These are phyloP conservation scores for Leccinum pachyderme DNA, from an alignment of 1,284 basidiomycete species.

Conservation along the genomic window DNA sequence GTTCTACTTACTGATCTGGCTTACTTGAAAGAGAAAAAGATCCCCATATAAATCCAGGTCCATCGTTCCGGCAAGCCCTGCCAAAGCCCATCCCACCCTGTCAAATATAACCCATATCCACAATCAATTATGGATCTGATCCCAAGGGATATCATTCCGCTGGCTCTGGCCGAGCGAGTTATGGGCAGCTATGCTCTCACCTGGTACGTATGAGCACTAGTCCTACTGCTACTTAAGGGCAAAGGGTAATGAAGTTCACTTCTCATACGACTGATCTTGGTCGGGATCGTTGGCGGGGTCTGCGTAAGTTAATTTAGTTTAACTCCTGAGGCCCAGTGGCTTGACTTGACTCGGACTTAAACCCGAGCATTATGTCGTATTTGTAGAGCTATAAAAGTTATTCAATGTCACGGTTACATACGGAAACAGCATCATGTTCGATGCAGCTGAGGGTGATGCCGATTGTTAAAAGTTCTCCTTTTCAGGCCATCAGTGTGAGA, in stretches of 20 bases:
- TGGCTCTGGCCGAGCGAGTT: constrained; percentile 55
- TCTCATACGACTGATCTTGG: constrained; percentile 39
- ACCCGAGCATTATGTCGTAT: background rate
- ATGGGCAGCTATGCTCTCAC: constrained; percentile 69
- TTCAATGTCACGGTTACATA: constrained; percentile 43
- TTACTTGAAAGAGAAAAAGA: background rate
- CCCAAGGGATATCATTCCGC: constrained; percentile 70
- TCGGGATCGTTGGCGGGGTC: constrained; percentile 47
- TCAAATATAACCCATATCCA: constrained; percentile 11
- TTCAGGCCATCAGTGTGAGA: too few species aligned
- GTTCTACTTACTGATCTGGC: background rate
- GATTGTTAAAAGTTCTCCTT: constrained; percentile 40
- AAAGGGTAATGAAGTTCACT: too few species aligned
- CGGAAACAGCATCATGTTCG: constrained; percentile 51
- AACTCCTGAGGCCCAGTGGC: too few species aligned
- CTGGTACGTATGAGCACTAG: constrained; percentile 64
- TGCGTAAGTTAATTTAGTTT: constrained; percentile 37
- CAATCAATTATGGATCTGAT: constrained; percentile 39
- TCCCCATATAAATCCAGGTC: background rate
- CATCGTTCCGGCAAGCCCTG: background rate
- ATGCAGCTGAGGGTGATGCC: constrained; percentile 59
- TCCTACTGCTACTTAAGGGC: background rate
- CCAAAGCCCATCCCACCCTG: background rate
- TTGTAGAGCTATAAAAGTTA: constrained; percentile 34
- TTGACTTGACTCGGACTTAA: too few species aligned